Percentiles rank a stretch among this genome's conserved stretches.
phyloP scores from a whole-genome alignment of 164 flowering plant species.

The Aristolochia californica region DNA sequence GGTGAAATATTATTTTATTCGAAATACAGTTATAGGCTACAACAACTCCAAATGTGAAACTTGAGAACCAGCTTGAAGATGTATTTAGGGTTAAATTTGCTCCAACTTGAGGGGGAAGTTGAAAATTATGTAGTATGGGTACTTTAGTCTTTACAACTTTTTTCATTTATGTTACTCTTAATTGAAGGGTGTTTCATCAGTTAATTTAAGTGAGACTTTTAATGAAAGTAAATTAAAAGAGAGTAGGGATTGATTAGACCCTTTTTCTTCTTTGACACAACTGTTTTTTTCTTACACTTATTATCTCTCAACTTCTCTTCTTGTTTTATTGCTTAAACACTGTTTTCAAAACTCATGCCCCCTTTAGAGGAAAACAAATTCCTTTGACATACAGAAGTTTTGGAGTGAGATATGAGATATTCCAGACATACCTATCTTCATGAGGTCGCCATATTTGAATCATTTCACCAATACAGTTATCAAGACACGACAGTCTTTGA shows the following conservation, averaged over 20 bases:
- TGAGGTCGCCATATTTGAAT: slow-evolving; percentile 26
- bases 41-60: no score
- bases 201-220: no score
- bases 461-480: slow-evolving; percentile 44
- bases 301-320: background rate
- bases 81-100: no score
- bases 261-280: background rate
- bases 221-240: background rate
- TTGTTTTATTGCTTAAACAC: background rate
- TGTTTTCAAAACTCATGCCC: background rate
- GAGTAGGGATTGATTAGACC: background rate
- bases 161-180: no score
- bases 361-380: background rate
- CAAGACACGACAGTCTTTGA: slow-evolving; percentile 10
- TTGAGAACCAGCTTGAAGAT: no score
- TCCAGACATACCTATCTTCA: slow-evolving; percentile 26
- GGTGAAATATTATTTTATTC: no score
- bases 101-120: no score
- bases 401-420: background rate
- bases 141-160: no score
- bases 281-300: background rate
- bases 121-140: no score
- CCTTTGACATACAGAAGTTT: background rate
- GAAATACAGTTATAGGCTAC: no score
- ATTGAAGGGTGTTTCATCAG: no score